Percentiles rank a stretch among this genome's conserved stretches.
These are phyloP conservation scores for Lentinus tigrinus DNA, from an alignment of 768 basidiomycete genomes.

Conservation along the genomic window DNA sequence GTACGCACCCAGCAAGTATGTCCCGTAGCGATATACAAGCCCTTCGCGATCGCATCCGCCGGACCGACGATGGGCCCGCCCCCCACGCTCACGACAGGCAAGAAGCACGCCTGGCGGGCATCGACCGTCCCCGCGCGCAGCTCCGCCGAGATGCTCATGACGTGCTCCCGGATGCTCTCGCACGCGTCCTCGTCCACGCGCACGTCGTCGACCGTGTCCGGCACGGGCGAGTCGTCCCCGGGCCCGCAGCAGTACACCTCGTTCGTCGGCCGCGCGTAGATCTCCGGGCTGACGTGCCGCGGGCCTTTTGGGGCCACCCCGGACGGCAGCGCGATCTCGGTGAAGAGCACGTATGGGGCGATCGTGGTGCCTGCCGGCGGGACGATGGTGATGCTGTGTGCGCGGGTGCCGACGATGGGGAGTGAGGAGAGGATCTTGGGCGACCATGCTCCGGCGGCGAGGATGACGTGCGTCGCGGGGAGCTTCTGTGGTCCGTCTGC, in stretches of 20 bases:
- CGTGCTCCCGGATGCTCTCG: constrained; percentile 52
- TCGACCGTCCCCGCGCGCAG: constrained; percentile 54
- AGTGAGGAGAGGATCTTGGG: constrained; percentile 53
- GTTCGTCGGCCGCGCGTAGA: constrained; percentile 68
- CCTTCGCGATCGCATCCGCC: constrained; percentile 51
- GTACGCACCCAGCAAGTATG: constrained; percentile 75
- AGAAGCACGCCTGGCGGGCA: constrained; percentile 69
- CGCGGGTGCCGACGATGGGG: constrained; percentile 63
- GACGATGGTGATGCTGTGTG: constrained; percentile 70
- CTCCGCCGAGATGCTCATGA: constrained; percentile 58
- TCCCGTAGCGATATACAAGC: constrained; percentile 72
- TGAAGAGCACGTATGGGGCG: constrained; percentile 81
- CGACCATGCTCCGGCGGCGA: constrained; percentile 90
- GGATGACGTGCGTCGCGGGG: constrained; percentile 64
- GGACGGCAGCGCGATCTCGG: constrained; percentile 55
- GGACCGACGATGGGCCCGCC: constrained; percentile 76
- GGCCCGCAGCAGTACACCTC: constrained; percentile 80
- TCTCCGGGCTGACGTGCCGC: constrained; percentile 52
- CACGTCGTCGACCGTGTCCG: constrained; percentile 72
- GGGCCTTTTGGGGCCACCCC: constrained; percentile 15
- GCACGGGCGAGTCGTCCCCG: constrained; percentile 71
- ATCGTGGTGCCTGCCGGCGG: constrained; percentile 45
- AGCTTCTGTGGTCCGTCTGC: constrained; percentile 34
- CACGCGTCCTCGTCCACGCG: constrained; percentile 55
- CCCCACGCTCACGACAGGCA: constrained; percentile 58